Evolutionary conservation across 2,329 filamentous ascomycete species (phyloP).

Genomic region (Ceratocystis alfenasii): DNA sequence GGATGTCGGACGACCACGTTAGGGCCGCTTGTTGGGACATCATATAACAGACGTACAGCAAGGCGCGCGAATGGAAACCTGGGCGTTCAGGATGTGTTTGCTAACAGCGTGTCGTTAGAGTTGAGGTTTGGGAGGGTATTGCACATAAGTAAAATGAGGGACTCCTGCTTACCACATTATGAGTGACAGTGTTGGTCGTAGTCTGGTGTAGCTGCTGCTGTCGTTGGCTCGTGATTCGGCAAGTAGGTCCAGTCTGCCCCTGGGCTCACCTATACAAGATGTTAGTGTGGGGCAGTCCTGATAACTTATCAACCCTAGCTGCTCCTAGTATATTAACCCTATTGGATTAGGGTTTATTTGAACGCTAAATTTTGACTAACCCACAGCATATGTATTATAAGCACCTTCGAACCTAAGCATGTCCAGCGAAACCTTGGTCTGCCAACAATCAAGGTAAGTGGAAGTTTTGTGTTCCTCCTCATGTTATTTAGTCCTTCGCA

Average conservation of each 20-base stretch:
- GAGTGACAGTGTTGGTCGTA: background rate
- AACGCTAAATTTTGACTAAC: no score
- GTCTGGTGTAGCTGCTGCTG: background rate
- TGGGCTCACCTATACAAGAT: background rate
- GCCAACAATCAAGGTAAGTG: no score
- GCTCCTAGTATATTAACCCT: no score
- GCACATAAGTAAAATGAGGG: no score
- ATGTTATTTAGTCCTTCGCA: no score
- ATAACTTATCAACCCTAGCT: no score
- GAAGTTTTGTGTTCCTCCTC: no score
- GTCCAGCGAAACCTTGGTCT: no score
- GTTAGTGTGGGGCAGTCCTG: background rate
- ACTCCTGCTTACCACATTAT: slow-evolving; percentile 31
- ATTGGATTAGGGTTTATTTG: fast-evolving
- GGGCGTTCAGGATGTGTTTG: slow-evolving; percentile 96
- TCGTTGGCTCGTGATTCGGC: background rate
- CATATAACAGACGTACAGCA: slow-evolving; percentile 56
- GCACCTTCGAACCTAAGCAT: no score
- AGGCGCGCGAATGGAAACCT: slow-evolving; percentile 87
- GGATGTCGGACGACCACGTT: background rate
- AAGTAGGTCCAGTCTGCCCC: background rate
- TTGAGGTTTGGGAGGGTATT: no score
- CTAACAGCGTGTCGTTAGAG: slow-evolving; percentile 35
- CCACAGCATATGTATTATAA: no score
- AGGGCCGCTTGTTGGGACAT: background rate